Conservation (phyloP, 2,329 filamentous ascomycete species). For the Fusarium coicis region DNA sequence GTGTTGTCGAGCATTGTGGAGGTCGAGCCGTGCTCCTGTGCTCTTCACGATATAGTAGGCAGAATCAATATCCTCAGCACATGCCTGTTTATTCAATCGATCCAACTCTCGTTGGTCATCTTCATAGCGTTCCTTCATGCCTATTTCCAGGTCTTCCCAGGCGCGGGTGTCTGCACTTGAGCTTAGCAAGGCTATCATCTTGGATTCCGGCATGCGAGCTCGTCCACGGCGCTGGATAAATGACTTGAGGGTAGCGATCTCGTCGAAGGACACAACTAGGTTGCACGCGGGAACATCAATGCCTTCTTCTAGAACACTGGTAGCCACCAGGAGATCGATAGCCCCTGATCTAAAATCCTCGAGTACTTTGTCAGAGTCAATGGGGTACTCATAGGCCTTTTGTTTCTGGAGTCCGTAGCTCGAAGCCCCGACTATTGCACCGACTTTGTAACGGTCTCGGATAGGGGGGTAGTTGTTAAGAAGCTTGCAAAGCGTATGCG, state of each 20-base stretch:
- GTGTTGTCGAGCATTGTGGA: slow-evolving; percentile 79
- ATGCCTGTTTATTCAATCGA: slow-evolving; percentile 59
- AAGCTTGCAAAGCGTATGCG: slow-evolving; percentile 68
- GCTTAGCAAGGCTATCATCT: slow-evolving; percentile 57
- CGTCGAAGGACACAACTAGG: slow-evolving; percentile 68
- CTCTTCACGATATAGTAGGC: slow-evolving; percentile 51
- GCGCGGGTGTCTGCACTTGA: slow-evolving; percentile 48
- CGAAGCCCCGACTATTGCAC: slow-evolving; percentile 67
- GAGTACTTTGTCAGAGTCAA: slow-evolving; percentile 48
- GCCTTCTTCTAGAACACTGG: slow-evolving; percentile 73
- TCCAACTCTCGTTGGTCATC: slow-evolving; percentile 68
- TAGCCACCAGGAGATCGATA: slow-evolving; percentile 69
- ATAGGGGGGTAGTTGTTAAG: slow-evolving; percentile 63
- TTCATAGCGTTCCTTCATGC: slow-evolving; percentile 78
- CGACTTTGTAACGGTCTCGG: slow-evolving; percentile 59
- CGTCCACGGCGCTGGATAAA: slow-evolving; percentile 69
- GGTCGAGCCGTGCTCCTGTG: slow-evolving; percentile 73
- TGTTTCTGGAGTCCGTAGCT: slow-evolving; percentile 49
- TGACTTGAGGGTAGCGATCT: slow-evolving; percentile 61
- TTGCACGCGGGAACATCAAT: slow-evolving; percentile 75
- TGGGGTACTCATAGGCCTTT: slow-evolving; percentile 54
- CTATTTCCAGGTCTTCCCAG: slow-evolving; percentile 75
- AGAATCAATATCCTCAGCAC: slow-evolving; percentile 44
- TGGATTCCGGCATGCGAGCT: slow-evolving; percentile 62
- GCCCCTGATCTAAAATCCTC: slow-evolving; percentile 64